Conservation (phyloP, 2,329 filamentous ascomycete species). For the Cordyceps cicadae region DNA sequence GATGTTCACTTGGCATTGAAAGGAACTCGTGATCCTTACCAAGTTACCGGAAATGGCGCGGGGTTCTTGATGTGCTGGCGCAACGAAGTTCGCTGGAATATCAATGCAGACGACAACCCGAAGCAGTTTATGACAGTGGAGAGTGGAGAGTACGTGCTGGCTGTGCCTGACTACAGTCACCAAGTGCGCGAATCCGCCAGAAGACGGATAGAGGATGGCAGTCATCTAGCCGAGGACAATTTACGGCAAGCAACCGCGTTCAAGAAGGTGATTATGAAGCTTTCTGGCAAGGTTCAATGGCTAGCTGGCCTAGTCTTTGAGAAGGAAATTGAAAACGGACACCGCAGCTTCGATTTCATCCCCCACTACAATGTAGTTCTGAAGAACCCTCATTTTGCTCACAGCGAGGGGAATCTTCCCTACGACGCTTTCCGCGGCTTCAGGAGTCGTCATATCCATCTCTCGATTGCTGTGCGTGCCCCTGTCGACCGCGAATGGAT, state of each 20-base stretch:
- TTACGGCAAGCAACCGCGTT: conserved; percentile 72
- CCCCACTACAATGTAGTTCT: conserved; percentile 89
- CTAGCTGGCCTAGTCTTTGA: conserved; percentile 88
- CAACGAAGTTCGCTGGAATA: conserved; percentile 80
- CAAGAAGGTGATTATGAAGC: conserved; percentile 98
- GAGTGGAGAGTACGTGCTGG: conserved; percentile 89
- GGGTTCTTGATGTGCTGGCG: conserved; percentile 99
- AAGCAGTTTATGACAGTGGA: conserved; percentile 92
- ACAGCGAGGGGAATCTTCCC: conserved; percentile 42
- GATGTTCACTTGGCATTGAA: conserved; percentile 92
- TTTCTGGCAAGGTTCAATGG: conserved; percentile 94
- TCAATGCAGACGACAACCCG: conserved; percentile 78
- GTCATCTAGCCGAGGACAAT: conserved; percentile 53
- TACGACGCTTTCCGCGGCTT: conserved; percentile 98
- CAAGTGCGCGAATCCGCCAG: conserved; percentile 63
- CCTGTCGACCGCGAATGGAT: conserved; percentile 84
- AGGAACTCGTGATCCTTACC: conserved; percentile 84
- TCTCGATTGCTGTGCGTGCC: conserved; percentile 85
- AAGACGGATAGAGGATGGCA: conserved; percentile 46
- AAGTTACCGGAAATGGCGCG: conserved; percentile 83
- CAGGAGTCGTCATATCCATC: conserved; percentile 89
- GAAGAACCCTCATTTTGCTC: conserved; percentile 69
- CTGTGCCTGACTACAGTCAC: conserved; percentile 86
- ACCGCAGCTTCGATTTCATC: conserved; percentile 77
- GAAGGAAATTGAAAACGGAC: conserved; percentile 62